A percentile compares a stretch with the other conserved stretches of the same genome.
These are phyloP conservation scores for Gossypium davidsonii DNA, from an alignment of 441 rosid species.

Conservation along the genomic window DNA sequence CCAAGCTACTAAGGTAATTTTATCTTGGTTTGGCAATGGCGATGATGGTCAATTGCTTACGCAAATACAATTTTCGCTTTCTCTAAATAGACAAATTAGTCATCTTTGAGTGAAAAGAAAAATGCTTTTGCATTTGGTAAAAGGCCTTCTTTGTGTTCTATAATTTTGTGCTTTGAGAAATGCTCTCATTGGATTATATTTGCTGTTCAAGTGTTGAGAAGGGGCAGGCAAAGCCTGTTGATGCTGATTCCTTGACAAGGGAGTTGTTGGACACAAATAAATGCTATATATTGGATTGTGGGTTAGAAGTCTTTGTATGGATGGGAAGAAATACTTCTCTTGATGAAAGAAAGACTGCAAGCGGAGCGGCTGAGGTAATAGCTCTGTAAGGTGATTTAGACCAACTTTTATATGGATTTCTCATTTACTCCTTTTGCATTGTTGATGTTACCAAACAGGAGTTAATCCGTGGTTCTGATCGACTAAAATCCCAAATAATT, in stretches of 20 bases:
- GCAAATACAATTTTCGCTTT: background rate
- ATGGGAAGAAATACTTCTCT: conserved; percentile 82
- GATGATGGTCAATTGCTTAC: background rate
- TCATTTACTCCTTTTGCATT: conserved; percentile 13
- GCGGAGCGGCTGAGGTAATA: conserved; percentile 74
- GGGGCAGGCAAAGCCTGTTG: conserved; percentile 64
- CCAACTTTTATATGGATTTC: conserved; percentile 15
- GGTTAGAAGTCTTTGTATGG: conserved; percentile 82
- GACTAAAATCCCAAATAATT: conserved; percentile 54
- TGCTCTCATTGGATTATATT: conserved; percentile 26
- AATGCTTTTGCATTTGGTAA: conserved; percentile 2
- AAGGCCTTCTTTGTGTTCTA: background rate
- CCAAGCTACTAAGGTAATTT: conserved; percentile 64
- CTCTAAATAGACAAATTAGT: background rate
- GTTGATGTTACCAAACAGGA: conserved; percentile 43
- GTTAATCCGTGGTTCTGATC: conserved; percentile 43
- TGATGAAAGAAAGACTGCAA: conserved; percentile 80
- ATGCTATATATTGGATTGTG: conserved; percentile 78
- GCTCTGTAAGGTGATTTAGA: conserved; percentile 9
- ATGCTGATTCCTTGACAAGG: conserved; percentile 60
- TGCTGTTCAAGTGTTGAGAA: conserved; percentile 65
- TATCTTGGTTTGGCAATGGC: conserved; percentile 6
- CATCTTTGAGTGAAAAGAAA: background rate
- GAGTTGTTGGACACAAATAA: conserved; percentile 71
- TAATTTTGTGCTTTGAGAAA: background rate